Evolutionary conservation across 2,329 filamentous ascomycete species (phyloP), one percentile per base, ranked within the genome.

Genomic region (Anisogramma anomala): DNA sequence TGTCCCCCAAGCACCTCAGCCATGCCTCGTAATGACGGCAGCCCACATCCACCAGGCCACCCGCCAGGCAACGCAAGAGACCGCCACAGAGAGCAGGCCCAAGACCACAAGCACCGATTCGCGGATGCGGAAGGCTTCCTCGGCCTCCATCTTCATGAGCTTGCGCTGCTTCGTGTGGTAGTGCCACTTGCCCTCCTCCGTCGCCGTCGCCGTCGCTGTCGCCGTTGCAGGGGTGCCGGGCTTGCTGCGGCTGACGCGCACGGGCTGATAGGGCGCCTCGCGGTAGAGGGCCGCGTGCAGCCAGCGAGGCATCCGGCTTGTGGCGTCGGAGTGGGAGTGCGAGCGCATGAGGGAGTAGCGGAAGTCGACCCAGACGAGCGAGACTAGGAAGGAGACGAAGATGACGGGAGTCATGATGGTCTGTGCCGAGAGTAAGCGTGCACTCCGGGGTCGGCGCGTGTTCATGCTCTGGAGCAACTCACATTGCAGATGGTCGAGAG

Each of bases 341-440:
- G 61, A 62, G 58, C 77, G 66, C 57, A 66, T 54, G 52, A 65
- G 53, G 52, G 74, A 60, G 68, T 75, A 64, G 43, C 66, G 66
- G 37, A 69, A 61, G 60, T 83, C 78, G 32, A 83, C 68, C 38
- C 81, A 58, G 54, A 70, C 67, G 33, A 84, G 70, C 2, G 79
- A 82, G 48, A 82, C 33, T 31, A 84, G 56, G 59, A 83, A 82
- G 17, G 75, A 71, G 37, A 75, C 63, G 55, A 82, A 73, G 48
- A 76, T 67, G 47, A 83, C 50, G 6, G 80, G 78, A 0, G 77
- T 79, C 59, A 80, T 65, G 50, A 83, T 50, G 15, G 65, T 41
- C 67, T 71, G 43, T 11, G 26, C 14, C 2, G 14, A 20, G 3
- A 19, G 37, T 10, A 47, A 27, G 23, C 30, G n/a, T n/a, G n/a